Percentiles rank a stretch among this genome's conserved stretches.
Evolutionary conservation across 371 early-diverging fungal species (phyloP).

Genomic region (Dinochytrium kinnereticum): DNA sequence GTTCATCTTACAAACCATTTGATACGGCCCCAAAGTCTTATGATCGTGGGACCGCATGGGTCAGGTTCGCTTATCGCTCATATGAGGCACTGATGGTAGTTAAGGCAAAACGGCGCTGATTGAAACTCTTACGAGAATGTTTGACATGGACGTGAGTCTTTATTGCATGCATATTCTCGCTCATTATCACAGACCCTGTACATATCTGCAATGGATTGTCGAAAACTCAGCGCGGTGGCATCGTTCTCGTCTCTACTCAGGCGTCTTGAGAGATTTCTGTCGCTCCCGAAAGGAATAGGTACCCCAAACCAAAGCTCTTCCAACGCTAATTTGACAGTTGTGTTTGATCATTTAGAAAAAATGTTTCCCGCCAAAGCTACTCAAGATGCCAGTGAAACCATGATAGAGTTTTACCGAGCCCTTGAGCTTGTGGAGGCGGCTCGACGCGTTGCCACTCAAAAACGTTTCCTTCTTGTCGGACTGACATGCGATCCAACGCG

Average conservation of each 20-base stretch:
- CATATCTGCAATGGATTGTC: slow-evolving; percentile 2
- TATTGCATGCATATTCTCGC: no score
- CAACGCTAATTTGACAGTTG: slow-evolving; percentile 12
- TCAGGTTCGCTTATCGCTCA: slow-evolving; percentile 4
- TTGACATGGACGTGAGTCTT: no score
- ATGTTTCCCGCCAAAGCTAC: slow-evolving; percentile 22
- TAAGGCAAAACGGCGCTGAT: slow-evolving; percentile 28
- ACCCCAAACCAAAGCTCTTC: background rate
- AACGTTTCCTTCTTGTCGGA: slow-evolving; percentile 11
- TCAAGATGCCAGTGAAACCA: background rate
- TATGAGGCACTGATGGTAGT: background rate
- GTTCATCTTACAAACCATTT: background rate
- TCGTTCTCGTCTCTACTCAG: background rate
- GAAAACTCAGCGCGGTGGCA: background rate
- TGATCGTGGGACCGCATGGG: slow-evolving; percentile 22
- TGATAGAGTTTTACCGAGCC: slow-evolving; percentile 2
- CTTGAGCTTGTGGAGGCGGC: background rate
- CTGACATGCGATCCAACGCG: slow-evolving; percentile 13
- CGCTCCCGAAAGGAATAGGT: background rate
- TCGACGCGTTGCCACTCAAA: background rate
- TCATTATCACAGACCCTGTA: background rate
- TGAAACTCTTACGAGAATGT: slow-evolving; percentile 5
- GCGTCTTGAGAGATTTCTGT: slow-evolving; percentile 16
- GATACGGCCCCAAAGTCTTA: background rate
- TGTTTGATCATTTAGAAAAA: slow-evolving; percentile 30